phyloP scores from a whole-genome alignment of 352 stramenopile species.

The Phytopythium helicoides region DNA sequence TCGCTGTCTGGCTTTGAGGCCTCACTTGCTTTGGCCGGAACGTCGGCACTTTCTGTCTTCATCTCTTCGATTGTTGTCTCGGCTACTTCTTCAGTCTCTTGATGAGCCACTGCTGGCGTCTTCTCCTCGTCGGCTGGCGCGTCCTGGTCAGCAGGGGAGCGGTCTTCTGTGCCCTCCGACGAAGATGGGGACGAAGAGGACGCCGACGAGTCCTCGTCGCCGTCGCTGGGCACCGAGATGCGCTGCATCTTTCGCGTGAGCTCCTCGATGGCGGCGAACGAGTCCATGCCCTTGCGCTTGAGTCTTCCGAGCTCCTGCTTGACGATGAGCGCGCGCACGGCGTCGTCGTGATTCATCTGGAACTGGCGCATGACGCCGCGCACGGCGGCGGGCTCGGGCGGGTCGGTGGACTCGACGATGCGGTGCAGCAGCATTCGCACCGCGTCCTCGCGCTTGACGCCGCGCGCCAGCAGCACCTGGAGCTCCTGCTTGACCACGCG shows the following conservation, averaged over 20 bases:
- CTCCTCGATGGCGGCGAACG: constrained; percentile 82
- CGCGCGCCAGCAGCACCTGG: constrained; percentile 50
- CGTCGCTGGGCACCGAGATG: constrained; percentile 8
- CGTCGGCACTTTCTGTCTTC: not conserved
- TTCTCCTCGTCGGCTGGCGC: not conserved
- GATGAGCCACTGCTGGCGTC: too few relatives aligned
- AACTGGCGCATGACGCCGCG: constrained; percentile 82
- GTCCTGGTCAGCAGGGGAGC: not conserved
- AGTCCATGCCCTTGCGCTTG: constrained; percentile 74
- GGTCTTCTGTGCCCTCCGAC: not conserved
- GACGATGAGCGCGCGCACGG: constrained; percentile 78
- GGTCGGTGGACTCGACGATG: constrained; percentile 67
- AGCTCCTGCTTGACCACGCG: constrained; percentile 80
- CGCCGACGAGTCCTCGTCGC: not conserved
- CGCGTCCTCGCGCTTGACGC: constrained; percentile 62
- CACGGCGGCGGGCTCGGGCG: constrained; percentile 60
- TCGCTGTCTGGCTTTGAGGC: constrained; percentile 1
- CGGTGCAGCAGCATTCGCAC: constrained; percentile 71
- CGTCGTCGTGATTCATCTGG: constrained; percentile 86
- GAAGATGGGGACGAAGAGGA: not conserved
- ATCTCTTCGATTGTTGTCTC: too few relatives aligned
- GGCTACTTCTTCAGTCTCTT: too few relatives aligned
- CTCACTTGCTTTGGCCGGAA: not conserved
- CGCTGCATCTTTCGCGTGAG: constrained; percentile 82
- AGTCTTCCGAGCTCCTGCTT: constrained; percentile 83